Conservation (phyloP, 2,329 filamentous ascomycete genomes). For the Arthrobotrys iridis region DNA sequence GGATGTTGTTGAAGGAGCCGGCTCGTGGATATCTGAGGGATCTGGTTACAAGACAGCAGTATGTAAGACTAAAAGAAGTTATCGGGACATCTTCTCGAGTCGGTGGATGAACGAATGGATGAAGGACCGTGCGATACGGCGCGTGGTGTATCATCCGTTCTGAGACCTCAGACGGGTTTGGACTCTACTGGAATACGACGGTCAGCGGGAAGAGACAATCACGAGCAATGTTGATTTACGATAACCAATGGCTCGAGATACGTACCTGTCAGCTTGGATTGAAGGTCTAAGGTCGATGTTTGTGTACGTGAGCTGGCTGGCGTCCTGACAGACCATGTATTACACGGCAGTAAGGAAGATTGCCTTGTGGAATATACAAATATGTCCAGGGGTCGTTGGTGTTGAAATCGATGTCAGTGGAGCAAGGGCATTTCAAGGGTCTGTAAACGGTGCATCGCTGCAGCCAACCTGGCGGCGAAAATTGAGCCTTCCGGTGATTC, state of each 20-base stretch:
- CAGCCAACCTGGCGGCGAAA: not conserved
- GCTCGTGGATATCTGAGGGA: not conserved
- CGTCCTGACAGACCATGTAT: not conserved
- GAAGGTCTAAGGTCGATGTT: not conserved
- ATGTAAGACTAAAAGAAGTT: not conserved
- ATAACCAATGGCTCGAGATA: not conserved
- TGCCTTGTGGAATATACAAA: not conserved
- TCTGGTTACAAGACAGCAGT: not conserved
- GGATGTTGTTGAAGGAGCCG: not conserved
- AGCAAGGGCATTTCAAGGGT: not conserved
- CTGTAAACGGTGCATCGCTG: not conserved
- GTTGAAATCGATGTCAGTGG: not conserved
- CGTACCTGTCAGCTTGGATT: not conserved
- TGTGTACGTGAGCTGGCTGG: not conserved
- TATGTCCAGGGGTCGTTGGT: not conserved
- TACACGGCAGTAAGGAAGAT: not conserved
- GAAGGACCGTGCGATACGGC: constrained; percentile 7
- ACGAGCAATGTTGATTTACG: not conserved
- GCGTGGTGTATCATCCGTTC: constrained; percentile 15
- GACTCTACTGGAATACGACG: not conserved
- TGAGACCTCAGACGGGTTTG: not conserved
- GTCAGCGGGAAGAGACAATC: not conserved
- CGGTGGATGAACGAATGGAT: not conserved
- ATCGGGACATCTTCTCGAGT: constrained; percentile 15
- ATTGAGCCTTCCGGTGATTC: too few species aligned